Evolutionary conservation across 768 basidiomycete genomes (phyloP), one percentile per base, ranked within the genome.

Genomic region (Nevesoporus exiguus): DNA sequence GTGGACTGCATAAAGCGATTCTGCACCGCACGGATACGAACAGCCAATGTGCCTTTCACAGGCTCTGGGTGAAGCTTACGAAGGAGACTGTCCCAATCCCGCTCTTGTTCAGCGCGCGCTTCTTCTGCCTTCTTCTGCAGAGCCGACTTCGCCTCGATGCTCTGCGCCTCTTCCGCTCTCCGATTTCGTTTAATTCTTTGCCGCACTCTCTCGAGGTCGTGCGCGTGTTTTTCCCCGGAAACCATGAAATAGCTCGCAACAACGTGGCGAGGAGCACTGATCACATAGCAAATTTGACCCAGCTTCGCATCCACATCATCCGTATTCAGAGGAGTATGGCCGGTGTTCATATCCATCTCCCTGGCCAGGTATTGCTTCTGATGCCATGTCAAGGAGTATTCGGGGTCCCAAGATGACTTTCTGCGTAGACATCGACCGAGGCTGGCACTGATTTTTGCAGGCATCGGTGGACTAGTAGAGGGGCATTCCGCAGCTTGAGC

Each of bases 71-170:
- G 80, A 39, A 87, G 69, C 17, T 71, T 74, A 33, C 61, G 55
- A 7, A 93, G 67, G 48, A 93, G 69, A 3, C 64, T 69, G 2
- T 79, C 77, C 90, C 90, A 93, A 53, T 83, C 84, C 31, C 71
- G 72, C 66, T 88, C 85, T 55, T 86, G 77, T 51, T 80, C 77
- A 10, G 65, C 63, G 40, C 77, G 78, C 0, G 83, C 82, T 52
- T 85, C 84, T 22, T 82, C 81, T 4, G 82, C 86, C 69, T 86
- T 91, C 65, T 76, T 77, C 3, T 76, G 83, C 3, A 90, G 70
- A 5, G 76, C 71, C 3, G 77, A 76, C 59, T 81, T 81, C 19
- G 75, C 76, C 52, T 81, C 78, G 7, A 72, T 70, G 14, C 71
- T 66, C 34, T 74, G 69, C 15, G 68, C 70, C 37, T 69, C 56